phyloP scores from a whole-genome alignment of 495 filamentous ascomycete species.

The Hypomontagnella monticulosa region DNA sequence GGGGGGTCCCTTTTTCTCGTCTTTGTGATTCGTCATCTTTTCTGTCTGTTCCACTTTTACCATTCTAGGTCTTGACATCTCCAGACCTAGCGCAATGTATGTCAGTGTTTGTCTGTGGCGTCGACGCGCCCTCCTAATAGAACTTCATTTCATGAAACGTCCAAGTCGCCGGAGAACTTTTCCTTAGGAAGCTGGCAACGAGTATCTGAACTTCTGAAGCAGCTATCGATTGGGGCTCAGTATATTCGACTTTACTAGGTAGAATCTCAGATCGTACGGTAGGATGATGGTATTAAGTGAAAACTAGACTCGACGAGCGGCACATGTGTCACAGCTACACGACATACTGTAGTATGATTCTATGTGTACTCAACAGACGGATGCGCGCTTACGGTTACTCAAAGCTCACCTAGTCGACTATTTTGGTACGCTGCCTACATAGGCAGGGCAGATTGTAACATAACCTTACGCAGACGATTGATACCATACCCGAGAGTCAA shows the following conservation, averaged over 20 bases:
- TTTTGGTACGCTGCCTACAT: conserved; percentile 24
- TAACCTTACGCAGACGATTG: conserved; percentile 44
- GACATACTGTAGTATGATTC: conserved; percentile 36
- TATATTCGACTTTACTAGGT: background rate
- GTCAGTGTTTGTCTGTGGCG: conserved; percentile 8
- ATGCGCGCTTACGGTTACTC: conserved; percentile 37
- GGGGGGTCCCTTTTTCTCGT: conserved; percentile 18
- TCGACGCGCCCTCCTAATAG: conserved; percentile 14
- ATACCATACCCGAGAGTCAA: conserved; percentile 42
- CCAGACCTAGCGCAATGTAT: too few species aligned
- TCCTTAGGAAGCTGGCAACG: conserved; percentile 8
- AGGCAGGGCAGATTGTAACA: conserved; percentile 30
- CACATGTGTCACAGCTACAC: conserved; percentile 39
- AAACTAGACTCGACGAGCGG: conserved; percentile 34
- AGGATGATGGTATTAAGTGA: conserved; percentile 25
- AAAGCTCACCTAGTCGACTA: conserved; percentile 33
- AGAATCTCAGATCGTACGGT: background rate
- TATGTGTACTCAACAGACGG: conserved; percentile 35
- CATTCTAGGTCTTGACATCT: conserved; percentile 5
- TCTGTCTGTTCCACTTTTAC: conserved; percentile 25
- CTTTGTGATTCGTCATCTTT: conserved; percentile 31
- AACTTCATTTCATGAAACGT: conserved; percentile 22
- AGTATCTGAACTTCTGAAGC: conserved; percentile 28
- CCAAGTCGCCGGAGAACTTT: conserved; percentile 6
- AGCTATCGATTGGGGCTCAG: conserved; percentile 14